These are phyloP conservation scores for Diatrype stigma DNA, from an alignment of 2,329 filamentous ascomycete species.

Conservation along the genomic window DNA sequence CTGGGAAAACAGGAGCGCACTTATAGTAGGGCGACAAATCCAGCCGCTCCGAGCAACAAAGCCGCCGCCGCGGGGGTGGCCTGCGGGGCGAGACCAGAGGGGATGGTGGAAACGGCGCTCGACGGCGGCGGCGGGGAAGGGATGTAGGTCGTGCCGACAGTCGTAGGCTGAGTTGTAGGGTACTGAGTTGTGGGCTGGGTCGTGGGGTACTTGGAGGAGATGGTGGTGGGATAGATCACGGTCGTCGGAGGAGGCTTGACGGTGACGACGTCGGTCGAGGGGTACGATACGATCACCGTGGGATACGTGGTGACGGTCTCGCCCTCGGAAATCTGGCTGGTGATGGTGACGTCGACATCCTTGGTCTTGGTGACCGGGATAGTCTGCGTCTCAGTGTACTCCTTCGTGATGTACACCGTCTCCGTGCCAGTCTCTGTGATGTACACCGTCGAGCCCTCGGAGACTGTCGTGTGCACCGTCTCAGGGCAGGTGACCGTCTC, in stretches of 20 bases:
- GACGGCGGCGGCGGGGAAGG: conserved; percentile 1
- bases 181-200: conserved; percentile 10
- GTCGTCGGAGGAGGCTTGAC: conserved; percentile 17
- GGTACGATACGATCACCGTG: conserved; percentile 27
- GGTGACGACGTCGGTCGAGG: conserved; percentile 29
- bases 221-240: neutral
- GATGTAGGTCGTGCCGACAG: conserved; percentile 13
- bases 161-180: conserved; percentile 11
- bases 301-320: conserved; percentile 32
- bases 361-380: conserved; percentile 37
- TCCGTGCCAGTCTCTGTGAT: conserved; percentile 39
- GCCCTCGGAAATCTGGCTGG: conserved; percentile 29
- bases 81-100: conserved; percentile 13
- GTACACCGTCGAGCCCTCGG: conserved; percentile 35
- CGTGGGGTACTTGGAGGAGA: conserved; percentile 8
- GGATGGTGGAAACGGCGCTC: conserved; percentile 5
- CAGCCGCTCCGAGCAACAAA: conserved; percentile 23
- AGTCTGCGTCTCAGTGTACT: conserved; percentile 33
- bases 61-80: conserved; percentile 20
- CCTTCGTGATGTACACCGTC: conserved; percentile 33
- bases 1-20: neutral
- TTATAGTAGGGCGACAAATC: conserved; percentile 23
- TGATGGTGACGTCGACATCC: conserved; percentile 36
- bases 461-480: conserved; percentile 39
- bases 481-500: conserved; percentile 36